Base-by-base conservation (phyloP, 441 rosid species). In the Eruca vesicaria region DNA sequence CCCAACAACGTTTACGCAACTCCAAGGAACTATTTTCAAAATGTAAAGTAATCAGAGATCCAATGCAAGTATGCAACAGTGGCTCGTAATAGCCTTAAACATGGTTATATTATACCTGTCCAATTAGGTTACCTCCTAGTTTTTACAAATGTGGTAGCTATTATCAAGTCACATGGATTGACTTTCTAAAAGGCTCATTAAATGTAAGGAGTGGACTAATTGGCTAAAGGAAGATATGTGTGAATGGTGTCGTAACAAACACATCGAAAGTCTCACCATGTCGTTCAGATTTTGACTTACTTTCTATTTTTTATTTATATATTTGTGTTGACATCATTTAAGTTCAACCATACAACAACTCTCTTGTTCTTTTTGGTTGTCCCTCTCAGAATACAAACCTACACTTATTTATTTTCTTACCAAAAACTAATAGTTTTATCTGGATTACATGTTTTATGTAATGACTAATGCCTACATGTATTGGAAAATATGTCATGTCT, bases 271-370 rank as follows among this genome's bases (percentile, higher is more conserved):
- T 66, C 77, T 78, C 65, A 72, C 65, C 65, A 60, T 48, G 11
- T 48, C 55, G 35, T 66, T 38, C 57, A 8, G 52, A 60, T 78
- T 71, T 78, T 78, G 80, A 78, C 80, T 78, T 59, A 36, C 68
- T 50, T 65, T 57, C 0, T 68, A 68, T 38, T 58, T 3, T 21
- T 11, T 33, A n/a, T 43, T 28, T 43, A 32, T 55, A 20, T 64
- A 4, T 6, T 68, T 14, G 14, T 64, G 69, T 66, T 78, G 80
- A 78, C 80, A 72, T 72, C 73, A 78, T 36, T 72, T 78, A 72
- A 59, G 73, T 72, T 78, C 77, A 72, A 78, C 80, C 69, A 67
- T 29, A 66, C 77, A 78, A 72, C 80, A 72, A 78, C 80, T 66
- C 73, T 66, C 52, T 72, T 38, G 69, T 78, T 72, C 77, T 64